phyloP scores from a whole-genome alignment of 1,284 basidiomycete genomes.

The Cryptococcus sp. region DNA sequence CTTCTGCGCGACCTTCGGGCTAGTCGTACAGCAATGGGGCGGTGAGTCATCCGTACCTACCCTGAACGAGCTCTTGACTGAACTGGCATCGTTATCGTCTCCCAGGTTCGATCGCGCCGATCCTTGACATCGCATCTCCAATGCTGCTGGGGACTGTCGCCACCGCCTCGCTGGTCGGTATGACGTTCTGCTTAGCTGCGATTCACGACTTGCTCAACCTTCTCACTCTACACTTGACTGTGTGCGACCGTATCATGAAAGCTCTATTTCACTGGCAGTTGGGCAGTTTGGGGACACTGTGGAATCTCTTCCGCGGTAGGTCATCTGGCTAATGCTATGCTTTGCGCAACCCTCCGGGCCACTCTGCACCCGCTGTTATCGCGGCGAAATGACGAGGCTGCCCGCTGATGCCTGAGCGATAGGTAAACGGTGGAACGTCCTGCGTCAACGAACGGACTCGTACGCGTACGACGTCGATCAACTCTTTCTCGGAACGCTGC shows the following conservation, averaged over 20 bases:
- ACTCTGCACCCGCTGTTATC: neutral
- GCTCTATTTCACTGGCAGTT: constrained; percentile 68
- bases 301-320: constrained; percentile 91
- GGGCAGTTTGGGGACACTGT: constrained; percentile 68
- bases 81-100: neutral
- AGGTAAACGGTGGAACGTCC: constrained; percentile 84
- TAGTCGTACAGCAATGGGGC: constrained; percentile 67
- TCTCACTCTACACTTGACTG: constrained; percentile 70
- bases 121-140: constrained; percentile 12
- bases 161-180: constrained; percentile 25
- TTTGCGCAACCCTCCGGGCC: neutral
- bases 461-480: constrained; percentile 93
- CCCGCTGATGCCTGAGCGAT: neutral
- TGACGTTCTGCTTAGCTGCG: constrained; percentile 38
- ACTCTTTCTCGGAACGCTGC: constrained; percentile 86
- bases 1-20: constrained; percentile 70
- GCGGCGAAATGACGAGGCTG: neutral
- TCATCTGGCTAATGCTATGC: neutral
- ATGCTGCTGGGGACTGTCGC: constrained; percentile 14
- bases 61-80: too few relatives aligned
- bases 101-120: constrained; percentile 19
- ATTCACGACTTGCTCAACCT: constrained; percentile 34
- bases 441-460: constrained; percentile 76
- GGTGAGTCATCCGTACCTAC: constrained; percentile 56
- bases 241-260: constrained; percentile 70